Evolutionary conservation across 1,284 basidiomycete genomes (phyloP).

Genomic region (Gomphus bonarii): DNA sequence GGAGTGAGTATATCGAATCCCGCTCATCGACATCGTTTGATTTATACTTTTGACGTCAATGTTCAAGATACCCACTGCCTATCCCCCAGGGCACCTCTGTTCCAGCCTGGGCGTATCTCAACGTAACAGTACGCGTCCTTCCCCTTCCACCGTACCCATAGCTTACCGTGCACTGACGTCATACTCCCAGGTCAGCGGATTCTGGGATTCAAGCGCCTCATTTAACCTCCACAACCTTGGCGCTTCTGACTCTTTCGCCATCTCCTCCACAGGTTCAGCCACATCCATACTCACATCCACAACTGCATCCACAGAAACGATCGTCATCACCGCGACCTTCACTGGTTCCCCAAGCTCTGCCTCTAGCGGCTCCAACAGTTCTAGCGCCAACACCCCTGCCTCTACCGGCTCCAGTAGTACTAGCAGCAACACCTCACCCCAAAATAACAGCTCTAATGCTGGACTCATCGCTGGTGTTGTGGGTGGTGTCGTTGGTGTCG

Average conservation of each 20-base stretch:
- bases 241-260: neutral
- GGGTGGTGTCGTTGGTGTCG: neutral
- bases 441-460: neutral
- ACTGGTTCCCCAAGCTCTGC: too few relatives aligned
- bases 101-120: slow-evolving; percentile 6
- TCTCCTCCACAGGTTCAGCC: neutral
- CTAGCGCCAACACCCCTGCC: too few relatives aligned
- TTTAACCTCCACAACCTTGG: neutral
- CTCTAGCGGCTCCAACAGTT: too few relatives aligned
- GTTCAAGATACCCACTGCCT: neutral
- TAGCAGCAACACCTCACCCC: neutral
- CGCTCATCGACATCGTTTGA: neutral
- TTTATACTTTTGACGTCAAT: neutral
- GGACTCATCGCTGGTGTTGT: slow-evolving; percentile 1
- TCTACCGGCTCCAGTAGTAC: too few relatives aligned
- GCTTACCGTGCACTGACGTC: too few relatives aligned
- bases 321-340: too few relatives aligned
- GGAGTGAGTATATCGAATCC: neutral
- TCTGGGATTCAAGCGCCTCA: neutral
- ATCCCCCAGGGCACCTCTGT: neutral
- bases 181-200: neutral
- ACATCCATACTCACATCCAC: too few relatives aligned
- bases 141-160: neutral
- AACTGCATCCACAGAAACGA: too few relatives aligned
- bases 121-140: neutral